phyloP scores from a whole-genome alignment of 164 flowering plant species.

The Platanus orientalis region DNA sequence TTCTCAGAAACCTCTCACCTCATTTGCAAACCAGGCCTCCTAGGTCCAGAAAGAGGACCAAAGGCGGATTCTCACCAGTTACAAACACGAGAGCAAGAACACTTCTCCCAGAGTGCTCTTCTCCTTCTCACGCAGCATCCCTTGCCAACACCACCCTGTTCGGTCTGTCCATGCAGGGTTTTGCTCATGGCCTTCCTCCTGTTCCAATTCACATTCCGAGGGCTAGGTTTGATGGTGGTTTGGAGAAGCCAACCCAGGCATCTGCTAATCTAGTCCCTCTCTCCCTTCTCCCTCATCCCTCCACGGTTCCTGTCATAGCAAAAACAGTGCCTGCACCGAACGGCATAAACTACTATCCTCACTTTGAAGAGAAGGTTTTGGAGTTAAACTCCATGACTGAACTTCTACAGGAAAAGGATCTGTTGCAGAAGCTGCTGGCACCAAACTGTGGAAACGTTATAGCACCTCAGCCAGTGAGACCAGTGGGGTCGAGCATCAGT shows the following conservation, averaged over 20 bases:
- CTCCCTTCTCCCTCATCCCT: conserved; percentile 43
- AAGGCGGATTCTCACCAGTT: conserved; percentile 30
- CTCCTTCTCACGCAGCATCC: conserved; percentile 19
- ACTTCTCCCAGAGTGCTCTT: conserved; percentile 15
- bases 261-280: conserved; percentile 38
- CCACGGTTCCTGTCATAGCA: conserved; percentile 14
- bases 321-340: background rate
- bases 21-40: conserved; percentile 57
- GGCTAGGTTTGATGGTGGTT: background rate
- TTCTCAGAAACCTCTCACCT: conserved; percentile 42
- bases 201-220: conserved; percentile 14
- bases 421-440: conserved; percentile 35
- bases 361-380: conserved; percentile 9
- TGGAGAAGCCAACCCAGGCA: conserved; percentile 11
- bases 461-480: conserved; percentile 69
- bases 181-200: conserved; percentile 20
- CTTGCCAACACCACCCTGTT: conserved; percentile 20
- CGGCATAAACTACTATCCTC: conserved; percentile 1
- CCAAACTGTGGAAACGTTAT: conserved; percentile 29
- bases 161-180: conserved; percentile 32
- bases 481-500: conserved; percentile 65
- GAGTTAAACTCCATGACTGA: conserved; percentile 42
- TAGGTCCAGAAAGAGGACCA: conserved; percentile 58
- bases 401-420: conserved; percentile 46
- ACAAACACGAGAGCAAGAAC: conserved; percentile 33